Conservation (phyloP, 768 basidiomycete species). For the Trametes cubensis region DNA sequence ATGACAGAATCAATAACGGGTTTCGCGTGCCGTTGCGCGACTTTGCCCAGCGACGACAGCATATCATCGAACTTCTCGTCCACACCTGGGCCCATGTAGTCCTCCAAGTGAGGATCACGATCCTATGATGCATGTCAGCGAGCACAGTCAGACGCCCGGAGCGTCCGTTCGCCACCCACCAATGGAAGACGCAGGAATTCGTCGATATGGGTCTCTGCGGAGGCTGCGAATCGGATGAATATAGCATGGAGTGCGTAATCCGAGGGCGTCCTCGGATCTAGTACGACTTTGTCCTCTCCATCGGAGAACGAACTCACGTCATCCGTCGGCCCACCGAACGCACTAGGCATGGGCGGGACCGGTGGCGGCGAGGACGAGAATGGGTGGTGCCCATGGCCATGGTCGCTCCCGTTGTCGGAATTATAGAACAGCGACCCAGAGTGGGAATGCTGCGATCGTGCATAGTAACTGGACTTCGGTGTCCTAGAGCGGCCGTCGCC, state of each 20-base stretch:
- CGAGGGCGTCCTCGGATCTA: conserved; percentile 79
- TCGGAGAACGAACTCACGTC: conserved; percentile 47
- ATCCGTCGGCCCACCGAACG: conserved; percentile 49
- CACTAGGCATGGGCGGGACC: conserved; percentile 75
- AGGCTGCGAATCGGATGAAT: conserved; percentile 82
- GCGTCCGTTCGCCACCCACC: conserved; percentile 45
- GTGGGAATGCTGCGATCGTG: conserved; percentile 78
- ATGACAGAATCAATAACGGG: conserved; percentile 84
- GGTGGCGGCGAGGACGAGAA: conserved; percentile 67
- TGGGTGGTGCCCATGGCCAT: conserved; percentile 46
- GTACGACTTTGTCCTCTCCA: conserved; percentile 67
- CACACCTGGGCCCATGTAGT: conserved; percentile 69
- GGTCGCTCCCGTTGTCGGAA: conserved; percentile 75
- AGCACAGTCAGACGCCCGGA: neutral
- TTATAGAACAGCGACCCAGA: conserved; percentile 72
- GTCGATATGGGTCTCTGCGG: conserved; percentile 81
- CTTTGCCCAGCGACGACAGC: conserved; percentile 80
- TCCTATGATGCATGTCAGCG: conserved; percentile 47
- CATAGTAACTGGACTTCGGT: conserved; percentile 54
- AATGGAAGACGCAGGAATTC: conserved; percentile 66
- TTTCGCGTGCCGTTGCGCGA: conserved; percentile 83
- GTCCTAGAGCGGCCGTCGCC: conserved; percentile 44
- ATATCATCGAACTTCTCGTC: conserved; percentile 85
- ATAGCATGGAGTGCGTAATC: conserved; percentile 89
- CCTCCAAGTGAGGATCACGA: conserved; percentile 64